Conservation (phyloP, 2,329 filamentous ascomycete genomes). For the Sclerotinia minor region DNA sequence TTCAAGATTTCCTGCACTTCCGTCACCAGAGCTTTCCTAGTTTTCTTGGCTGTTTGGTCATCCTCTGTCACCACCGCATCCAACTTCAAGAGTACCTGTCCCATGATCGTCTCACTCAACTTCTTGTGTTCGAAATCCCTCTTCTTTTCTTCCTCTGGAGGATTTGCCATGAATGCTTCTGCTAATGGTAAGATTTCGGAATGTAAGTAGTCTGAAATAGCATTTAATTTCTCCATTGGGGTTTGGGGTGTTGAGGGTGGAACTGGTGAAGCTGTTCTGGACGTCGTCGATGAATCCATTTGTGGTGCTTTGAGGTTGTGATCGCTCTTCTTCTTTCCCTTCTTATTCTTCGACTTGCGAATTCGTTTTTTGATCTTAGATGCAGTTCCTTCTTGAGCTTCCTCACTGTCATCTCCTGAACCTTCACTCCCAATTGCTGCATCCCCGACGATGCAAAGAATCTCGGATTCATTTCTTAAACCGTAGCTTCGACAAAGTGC, state of each 20-base stretch:
- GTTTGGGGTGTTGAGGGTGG: constrained; percentile 43
- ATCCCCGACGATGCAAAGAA: constrained; percentile 59
- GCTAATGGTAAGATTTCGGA: constrained; percentile 65
- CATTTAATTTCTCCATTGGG: constrained; percentile 63
- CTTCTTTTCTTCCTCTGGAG: constrained; percentile 67
- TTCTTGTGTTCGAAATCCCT: constrained; percentile 72
- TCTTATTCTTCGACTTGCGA: constrained; percentile 47
- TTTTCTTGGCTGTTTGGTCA: constrained; percentile 61
- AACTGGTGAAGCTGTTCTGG: constrained; percentile 37
- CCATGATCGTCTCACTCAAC: constrained; percentile 73
- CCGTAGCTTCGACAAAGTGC: constrained; percentile 59
- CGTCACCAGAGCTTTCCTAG: constrained; percentile 71
- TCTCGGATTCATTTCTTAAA: constrained; percentile 62
- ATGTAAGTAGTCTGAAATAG: constrained; percentile 65
- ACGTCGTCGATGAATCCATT: constrained; percentile 39
- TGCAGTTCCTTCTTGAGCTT: constrained; percentile 43
- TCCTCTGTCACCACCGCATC: constrained; percentile 75
- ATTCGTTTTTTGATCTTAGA: constrained; percentile 35
- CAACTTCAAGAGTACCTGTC: constrained; percentile 73
- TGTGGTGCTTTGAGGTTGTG: constrained; percentile 34
- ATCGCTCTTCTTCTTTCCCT: constrained; percentile 41
- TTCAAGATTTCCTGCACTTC: constrained; percentile 68
- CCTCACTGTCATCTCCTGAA: constrained; percentile 48
- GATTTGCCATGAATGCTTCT: constrained; percentile 58
- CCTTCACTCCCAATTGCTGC: constrained; percentile 47